These are phyloP conservation scores for Candida insectalens DNA, from an alignment of 805 yeast species.

Conservation along the genomic window DNA sequence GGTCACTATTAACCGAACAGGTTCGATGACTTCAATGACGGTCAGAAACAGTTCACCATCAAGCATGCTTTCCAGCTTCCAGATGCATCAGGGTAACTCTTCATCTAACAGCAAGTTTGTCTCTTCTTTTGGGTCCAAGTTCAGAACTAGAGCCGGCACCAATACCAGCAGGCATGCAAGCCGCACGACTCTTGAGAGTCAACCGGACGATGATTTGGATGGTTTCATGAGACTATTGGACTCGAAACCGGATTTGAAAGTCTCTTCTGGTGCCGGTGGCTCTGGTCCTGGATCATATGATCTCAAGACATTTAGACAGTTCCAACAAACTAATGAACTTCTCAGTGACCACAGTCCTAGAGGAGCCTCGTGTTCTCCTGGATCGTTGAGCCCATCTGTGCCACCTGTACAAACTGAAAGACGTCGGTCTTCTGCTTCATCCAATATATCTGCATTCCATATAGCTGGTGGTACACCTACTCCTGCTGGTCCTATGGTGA, in stretches of 20 bases:
- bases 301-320: slow-evolving; percentile 18
- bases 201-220: slow-evolving; percentile 24
- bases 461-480: slow-evolving; percentile 6
- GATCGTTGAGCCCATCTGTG: not conserved
- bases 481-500: slow-evolving; percentile 13
- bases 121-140: slow-evolving; percentile 63
- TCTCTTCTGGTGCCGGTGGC: slow-evolving; percentile 12
- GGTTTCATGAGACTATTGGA: slow-evolving; percentile 26
- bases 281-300: slow-evolving; percentile 8
- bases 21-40: slow-evolving; percentile 42
- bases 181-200: slow-evolving; percentile 6
- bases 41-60: too few species aligned
- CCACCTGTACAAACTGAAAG: too few species aligned
- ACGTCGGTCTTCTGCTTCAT: slow-evolving; percentile 13
- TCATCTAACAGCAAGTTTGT: slow-evolving; percentile 41
- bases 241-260: slow-evolving; percentile 26
- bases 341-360: slow-evolving; percentile 5
- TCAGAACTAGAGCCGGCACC: slow-evolving; percentile 14
- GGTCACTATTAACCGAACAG: slow-evolving; percentile 35
- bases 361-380: not conserved
- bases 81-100: not conserved
- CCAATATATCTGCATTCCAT: slow-evolving; percentile 16
- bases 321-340: slow-evolving; percentile 19
- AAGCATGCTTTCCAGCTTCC: too few species aligned
- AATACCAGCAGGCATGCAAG: slow-evolving; percentile 23